Percentiles rank a stretch among this genome's conserved stretches.
phyloP scores from a whole-genome alignment of 805 yeast genomes.

The Saturnispora serradocipensis region DNA sequence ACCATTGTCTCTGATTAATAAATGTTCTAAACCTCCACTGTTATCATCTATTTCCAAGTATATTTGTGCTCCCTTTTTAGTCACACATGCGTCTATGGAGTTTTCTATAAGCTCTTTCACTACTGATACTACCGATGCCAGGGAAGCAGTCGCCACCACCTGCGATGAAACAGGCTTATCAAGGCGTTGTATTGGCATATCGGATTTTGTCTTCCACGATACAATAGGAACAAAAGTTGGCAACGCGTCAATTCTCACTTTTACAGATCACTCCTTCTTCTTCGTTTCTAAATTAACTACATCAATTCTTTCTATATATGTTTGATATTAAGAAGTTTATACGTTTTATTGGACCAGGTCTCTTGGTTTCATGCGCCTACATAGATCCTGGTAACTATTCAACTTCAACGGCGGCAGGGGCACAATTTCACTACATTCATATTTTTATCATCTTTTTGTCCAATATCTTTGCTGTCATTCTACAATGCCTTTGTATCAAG shows the following conservation, averaged over 20 bases:
- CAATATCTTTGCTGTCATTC: conserved; percentile 74
- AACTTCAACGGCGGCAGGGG: conserved; percentile 84
- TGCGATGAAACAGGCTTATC: conserved; percentile 17
- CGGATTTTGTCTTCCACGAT: neutral
- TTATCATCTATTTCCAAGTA: conserved; percentile 30
- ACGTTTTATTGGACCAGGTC: conserved; percentile 77
- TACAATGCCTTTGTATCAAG: conserved; percentile 77
- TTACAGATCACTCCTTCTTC: conserved; percentile 1
- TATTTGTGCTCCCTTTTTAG: conserved; percentile 16
- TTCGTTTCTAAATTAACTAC: neutral
- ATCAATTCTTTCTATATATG: neutral
- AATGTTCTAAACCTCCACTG: conserved; percentile 28
- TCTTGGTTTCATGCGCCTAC: conserved; percentile 82
- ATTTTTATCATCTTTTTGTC: conserved; percentile 66
- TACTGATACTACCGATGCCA: conserved; percentile 29
- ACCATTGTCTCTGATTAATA: conserved; percentile 34
- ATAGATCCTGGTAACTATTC: conserved; percentile 94
- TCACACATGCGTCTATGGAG: conserved; percentile 29
- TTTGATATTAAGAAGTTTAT: conserved; percentile 37
- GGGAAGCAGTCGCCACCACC: conserved; percentile 24
- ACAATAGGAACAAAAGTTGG: neutral
- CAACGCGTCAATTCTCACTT: conserved; percentile 1
- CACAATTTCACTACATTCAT: conserved; percentile 63
- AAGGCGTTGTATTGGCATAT: conserved; percentile 18
- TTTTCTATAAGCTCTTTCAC: conserved; percentile 35